These are phyloP conservation scores for Nematodospora anomalae DNA, from an alignment of 1,139 yeast genomes.

Conservation along the genomic window DNA sequence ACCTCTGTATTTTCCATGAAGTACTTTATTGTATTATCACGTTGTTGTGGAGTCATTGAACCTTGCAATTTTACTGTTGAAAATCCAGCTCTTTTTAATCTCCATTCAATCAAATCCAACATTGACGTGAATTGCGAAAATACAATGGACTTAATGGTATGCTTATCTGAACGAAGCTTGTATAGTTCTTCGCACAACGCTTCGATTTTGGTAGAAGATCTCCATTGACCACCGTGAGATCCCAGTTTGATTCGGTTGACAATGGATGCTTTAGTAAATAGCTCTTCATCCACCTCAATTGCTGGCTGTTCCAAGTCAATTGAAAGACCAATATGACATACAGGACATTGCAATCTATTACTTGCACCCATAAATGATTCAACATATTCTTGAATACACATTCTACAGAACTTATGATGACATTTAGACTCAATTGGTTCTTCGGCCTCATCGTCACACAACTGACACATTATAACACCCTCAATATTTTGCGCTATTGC, in stretches of 20 bases:
- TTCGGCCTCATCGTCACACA: slow-evolving; percentile 97
- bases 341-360: slow-evolving; percentile 78
- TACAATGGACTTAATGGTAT: slow-evolving; percentile 91
- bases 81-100: slow-evolving; percentile 90
- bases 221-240: slow-evolving; percentile 74
- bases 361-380: slow-evolving; percentile 73
- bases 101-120: slow-evolving; percentile 95
- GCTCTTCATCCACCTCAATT: slow-evolving; percentile 66
- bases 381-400: slow-evolving; percentile 86
- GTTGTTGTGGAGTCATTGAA: slow-evolving; percentile 92
- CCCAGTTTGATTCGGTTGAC: slow-evolving; percentile 83
- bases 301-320: slow-evolving; percentile 90
- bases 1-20: slow-evolving; percentile 91
- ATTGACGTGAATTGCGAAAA: slow-evolving; percentile 96
- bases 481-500: slow-evolving; percentile 35
- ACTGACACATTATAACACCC: slow-evolving; percentile 79
- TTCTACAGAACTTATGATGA: slow-evolving; percentile 87
- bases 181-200: slow-evolving; percentile 93
- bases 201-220: slow-evolving; percentile 92
- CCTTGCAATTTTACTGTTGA: slow-evolving; percentile 93
- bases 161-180: slow-evolving; percentile 78
- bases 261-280: slow-evolving; percentile 76
- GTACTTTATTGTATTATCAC: slow-evolving; percentile 86
- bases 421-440: slow-evolving; percentile 95
- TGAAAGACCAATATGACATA: slow-evolving; percentile 88